A percentile compares a stretch with the other conserved stretches of the same genome.
These are phyloP conservation scores for Brassica rapa DNA, from an alignment of 345 rosid genomes.

Conservation along the genomic window DNA sequence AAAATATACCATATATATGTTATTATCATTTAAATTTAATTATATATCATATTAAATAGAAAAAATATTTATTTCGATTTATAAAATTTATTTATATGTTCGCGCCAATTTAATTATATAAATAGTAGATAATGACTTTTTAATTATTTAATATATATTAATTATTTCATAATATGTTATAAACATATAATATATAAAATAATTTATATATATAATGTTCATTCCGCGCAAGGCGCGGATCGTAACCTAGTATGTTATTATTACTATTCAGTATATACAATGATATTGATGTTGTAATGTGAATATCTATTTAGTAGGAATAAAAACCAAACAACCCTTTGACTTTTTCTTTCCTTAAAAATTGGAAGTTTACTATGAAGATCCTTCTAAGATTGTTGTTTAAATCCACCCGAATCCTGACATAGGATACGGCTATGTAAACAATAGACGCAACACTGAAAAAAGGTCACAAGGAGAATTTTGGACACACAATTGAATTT, in stretches of 20 bases:
- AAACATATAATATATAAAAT: no score
- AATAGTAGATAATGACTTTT: no score
- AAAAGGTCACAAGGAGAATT: not conserved
- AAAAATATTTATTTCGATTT: no score
- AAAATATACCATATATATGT: no score
- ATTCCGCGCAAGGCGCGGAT: no score
- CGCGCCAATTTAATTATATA: no score
- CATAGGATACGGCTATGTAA: not conserved
- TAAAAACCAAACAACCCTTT: constrained; percentile 32
- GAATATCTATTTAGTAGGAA: constrained; percentile 2
- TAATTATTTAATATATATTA: no score
- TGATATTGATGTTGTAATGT: not conserved
- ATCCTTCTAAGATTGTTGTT: not conserved
- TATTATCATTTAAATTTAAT: no score
- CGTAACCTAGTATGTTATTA: not conserved
- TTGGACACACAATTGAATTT: not conserved
- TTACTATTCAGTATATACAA: not conserved
- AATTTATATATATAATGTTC: no score
- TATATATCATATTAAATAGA: no score
- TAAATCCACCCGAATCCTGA: not conserved
- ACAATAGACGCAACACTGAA: not conserved
- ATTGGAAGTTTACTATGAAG: not conserved
- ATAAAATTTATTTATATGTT: no score
- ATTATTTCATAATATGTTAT: no score
- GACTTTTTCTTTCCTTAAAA: constrained; percentile 18